These are phyloP conservation scores for Penicillium crystallinum DNA, from an alignment of 495 filamentous ascomycete species.

Conservation along the genomic window DNA sequence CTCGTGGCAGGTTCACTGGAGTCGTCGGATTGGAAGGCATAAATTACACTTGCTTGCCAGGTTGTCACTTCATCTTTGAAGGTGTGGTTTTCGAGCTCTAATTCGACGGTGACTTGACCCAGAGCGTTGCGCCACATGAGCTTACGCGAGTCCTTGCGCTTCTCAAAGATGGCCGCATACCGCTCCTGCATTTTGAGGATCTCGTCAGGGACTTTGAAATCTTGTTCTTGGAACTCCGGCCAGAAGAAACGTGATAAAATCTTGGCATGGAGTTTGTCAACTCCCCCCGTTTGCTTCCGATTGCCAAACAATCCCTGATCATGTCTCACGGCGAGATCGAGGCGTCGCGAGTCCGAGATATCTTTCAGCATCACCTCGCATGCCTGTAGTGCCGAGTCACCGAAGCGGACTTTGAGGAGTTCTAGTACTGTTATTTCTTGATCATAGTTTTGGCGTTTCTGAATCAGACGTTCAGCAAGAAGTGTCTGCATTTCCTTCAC, in stretches of 20 bases:
- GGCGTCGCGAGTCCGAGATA: slow-evolving; percentile 74
- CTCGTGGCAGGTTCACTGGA: slow-evolving; percentile 35
- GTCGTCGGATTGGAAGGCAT: slow-evolving; percentile 63
- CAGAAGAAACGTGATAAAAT: slow-evolving; percentile 93
- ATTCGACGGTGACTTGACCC: slow-evolving; percentile 72
- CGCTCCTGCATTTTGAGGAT: slow-evolving; percentile 58
- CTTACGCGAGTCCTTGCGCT: slow-evolving; percentile 73
- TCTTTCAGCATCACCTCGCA: slow-evolving; percentile 97
- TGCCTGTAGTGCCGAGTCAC: slow-evolving; percentile 75
- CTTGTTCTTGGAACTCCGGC: slow-evolving; percentile 75
- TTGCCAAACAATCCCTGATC: slow-evolving; percentile 17
- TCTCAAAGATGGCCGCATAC: slow-evolving; percentile 74
- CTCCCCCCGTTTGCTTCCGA: slow-evolving; percentile 19
- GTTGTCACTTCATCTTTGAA: slow-evolving; percentile 71
- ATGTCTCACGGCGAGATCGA: slow-evolving; percentile 60
- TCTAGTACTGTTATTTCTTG: slow-evolving; percentile 79
- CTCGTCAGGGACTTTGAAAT: slow-evolving; percentile 62
- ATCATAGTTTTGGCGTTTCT: slow-evolving; percentile 62
- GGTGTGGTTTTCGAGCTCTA: slow-evolving; percentile 77
- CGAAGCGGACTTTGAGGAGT: slow-evolving; percentile 83
- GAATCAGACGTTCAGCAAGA: slow-evolving; percentile 74
- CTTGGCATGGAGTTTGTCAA: slow-evolving; percentile 63
- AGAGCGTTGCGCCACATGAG: slow-evolving; percentile 82
- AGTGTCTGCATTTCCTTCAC: slow-evolving; percentile 88
- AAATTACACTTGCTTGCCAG: slow-evolving; percentile 86